Percentiles rank a stretch among this genome's conserved stretches.
Conservation (phyloP, 371 early-diverging fungal species). For the Mortierella sp. region DNA sequence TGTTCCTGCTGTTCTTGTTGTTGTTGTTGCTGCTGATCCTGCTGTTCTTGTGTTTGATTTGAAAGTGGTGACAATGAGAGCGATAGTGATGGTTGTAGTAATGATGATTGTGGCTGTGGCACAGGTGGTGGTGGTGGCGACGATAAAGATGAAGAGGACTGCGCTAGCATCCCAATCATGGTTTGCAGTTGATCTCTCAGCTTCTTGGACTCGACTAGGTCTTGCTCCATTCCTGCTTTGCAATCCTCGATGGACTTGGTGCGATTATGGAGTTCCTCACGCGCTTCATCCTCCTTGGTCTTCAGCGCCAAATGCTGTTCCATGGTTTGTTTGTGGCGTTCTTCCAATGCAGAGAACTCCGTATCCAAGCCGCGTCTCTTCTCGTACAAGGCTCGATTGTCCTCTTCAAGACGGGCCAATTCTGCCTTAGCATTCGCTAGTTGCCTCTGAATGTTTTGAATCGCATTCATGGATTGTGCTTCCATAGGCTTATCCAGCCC, state of each 20-base stretch:
- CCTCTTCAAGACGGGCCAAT: slow-evolving; percentile 15
- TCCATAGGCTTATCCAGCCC: slow-evolving; percentile 34
- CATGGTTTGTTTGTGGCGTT: slow-evolving; percentile 4
- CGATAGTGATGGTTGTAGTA: not conserved
- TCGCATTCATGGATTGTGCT: slow-evolving; percentile 23
- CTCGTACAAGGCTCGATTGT: slow-evolving; percentile 13
- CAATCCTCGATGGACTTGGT: slow-evolving; percentile 14
- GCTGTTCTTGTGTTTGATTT: too few species aligned
- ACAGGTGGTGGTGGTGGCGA: too few species aligned
- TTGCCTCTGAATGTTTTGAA: slow-evolving; percentile 22
- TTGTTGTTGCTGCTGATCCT: not conserved
- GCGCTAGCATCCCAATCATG: slow-evolving; percentile 20
- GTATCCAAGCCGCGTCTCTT: slow-evolving; percentile 20
- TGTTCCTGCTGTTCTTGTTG: not conserved
- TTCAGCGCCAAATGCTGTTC: slow-evolving; percentile 14
- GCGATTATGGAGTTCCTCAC: slow-evolving; percentile 26
- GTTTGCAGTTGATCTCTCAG: slow-evolving; percentile 19
- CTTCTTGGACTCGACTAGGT: slow-evolving; percentile 15
- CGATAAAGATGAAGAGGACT: too few species aligned
- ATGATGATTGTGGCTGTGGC: not conserved
- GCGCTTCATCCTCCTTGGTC: slow-evolving; percentile 10
- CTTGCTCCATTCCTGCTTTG: slow-evolving; percentile 28
- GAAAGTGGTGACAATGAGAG: too few species aligned
- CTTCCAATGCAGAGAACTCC: slow-evolving; percentile 10
- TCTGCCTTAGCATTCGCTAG: slow-evolving; percentile 17